Base-by-base conservation (phyloP, 1,284 basidiomycete genomes). In the Moniliella sp. region DNA sequence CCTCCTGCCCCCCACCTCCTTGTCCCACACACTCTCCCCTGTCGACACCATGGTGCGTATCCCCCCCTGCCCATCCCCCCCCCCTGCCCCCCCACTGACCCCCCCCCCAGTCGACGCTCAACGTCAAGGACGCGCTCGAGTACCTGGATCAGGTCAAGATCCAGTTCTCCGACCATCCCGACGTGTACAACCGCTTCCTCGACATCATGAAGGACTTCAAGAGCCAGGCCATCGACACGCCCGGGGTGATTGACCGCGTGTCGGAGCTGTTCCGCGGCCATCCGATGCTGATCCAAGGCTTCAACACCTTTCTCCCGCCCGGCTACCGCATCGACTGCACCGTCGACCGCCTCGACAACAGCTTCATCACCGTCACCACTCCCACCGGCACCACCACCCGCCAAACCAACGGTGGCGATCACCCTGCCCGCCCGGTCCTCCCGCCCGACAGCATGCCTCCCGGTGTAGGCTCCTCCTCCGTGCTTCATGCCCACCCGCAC, bases 221-320 rank as follows among this genome's bases (percentile, higher is more conserved):
- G 39, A 50, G 46, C 36, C 56, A 57, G 31, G 40, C 51, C 14
- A 93, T 97, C 62, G 88, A 97, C 66, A 97, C 91, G 0, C 91
- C 88, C 1, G 88, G 86, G 39, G 91, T 97, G 50, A 99, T 99
- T 58, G 76, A 86, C 50, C 78, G 91, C 36, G 88, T 97, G 33
- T 94, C 86, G 2, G 74, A 72, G 44, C 74, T 99, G 27, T 99
- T 99, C 64, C 74, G 81, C 47, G 84, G 84, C 9, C 83, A 94
- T 63, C 82, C 80, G 1, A 64, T 70, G 40, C 77, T 99, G 49
- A 94, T 99, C 35, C 79, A 91, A 63, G 91, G 91, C 18, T 97
- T 97, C 72, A 97, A 99, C 66, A 94, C 88, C 2, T 97, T 97
- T 64, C 72, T 97, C 2, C 91, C 91, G 0, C 73, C 79, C 14